phyloP scores from a whole-genome alignment of 257 asterid species.

The Salvia rosmarinus region DNA sequence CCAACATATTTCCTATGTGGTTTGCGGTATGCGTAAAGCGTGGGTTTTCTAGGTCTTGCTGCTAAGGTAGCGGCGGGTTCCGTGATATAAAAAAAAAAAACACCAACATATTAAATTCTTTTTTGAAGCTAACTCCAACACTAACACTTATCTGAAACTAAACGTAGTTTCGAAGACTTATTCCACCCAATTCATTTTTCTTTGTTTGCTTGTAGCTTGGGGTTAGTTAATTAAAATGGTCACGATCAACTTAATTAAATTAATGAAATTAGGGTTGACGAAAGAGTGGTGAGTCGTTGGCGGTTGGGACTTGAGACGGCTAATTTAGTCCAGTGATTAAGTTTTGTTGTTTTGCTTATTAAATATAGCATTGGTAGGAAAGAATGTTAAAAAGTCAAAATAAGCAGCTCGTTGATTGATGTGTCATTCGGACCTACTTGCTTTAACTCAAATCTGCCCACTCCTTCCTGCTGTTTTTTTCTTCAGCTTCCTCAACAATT shows the following conservation, averaged over 20 bases:
- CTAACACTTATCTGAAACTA: too few relatives aligned
- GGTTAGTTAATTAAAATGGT: not conserved
- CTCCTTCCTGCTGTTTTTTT: too few relatives aligned
- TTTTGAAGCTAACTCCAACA: too few relatives aligned
- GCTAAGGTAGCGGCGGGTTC: too few relatives aligned
- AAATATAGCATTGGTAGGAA: conserved; percentile 24
- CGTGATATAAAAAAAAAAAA: too few relatives aligned
- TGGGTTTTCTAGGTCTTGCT: too few relatives aligned
- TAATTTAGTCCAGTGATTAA: conserved; percentile 35
- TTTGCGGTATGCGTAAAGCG: too few relatives aligned
- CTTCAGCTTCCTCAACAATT: too few relatives aligned
- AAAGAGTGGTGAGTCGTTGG: conserved; percentile 34
- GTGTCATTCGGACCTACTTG: conserved; percentile 28
- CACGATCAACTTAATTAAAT: not conserved
- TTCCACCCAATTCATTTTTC: not conserved
- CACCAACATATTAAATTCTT: too few relatives aligned
- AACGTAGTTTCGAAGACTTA: not conserved
- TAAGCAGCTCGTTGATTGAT: conserved; percentile 40
- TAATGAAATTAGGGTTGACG: conserved; percentile 39
- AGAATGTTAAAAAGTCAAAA: conserved; percentile 36
- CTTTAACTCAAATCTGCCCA: too few relatives aligned
- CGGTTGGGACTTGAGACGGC: conserved; percentile 43
- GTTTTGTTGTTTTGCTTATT: conserved; percentile 18
- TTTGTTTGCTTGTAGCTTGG: not conserved
- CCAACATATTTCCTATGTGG: too few relatives aligned